Evolutionary conservation across 2,329 filamentous ascomycete species (phyloP).

Genomic region (Pseudopyricularia cyperi): DNA sequence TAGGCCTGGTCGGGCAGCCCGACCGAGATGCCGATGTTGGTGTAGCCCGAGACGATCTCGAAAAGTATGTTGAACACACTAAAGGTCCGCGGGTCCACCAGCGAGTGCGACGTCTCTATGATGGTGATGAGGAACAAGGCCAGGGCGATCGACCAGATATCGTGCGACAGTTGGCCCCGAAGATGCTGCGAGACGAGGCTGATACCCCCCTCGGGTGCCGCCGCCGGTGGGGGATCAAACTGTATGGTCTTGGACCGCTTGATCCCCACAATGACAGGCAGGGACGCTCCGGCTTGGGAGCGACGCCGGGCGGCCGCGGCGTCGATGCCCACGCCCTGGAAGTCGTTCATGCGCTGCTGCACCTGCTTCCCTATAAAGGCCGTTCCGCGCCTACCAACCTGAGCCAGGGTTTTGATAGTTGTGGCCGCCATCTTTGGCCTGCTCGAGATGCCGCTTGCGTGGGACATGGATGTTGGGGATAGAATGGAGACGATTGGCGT

Average conservation of each 20-base stretch:
- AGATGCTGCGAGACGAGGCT: conserved; percentile 31
- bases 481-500: background rate
- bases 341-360: conserved; percentile 11
- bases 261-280: conserved; percentile 3
- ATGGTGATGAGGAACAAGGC: conserved; percentile 46
- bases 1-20: conserved; percentile 31
- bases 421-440: background rate
- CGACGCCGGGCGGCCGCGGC: conserved; percentile 3
- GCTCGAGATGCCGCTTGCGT: background rate
- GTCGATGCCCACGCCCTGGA: conserved; percentile 11
- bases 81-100: conserved; percentile 34
- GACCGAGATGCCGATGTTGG: conserved; percentile 44
- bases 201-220: conserved; percentile 7
- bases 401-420: conserved; percentile 6
- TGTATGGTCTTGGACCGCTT: conserved; percentile 2
- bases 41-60: conserved; percentile 43
- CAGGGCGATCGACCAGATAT: conserved; percentile 52
- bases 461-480: conserved; percentile 3
- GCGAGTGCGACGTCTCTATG: conserved; percentile 44
- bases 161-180: conserved; percentile 51
- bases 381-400: conserved; percentile 9
- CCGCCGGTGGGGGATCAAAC: conserved; percentile 2
- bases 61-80: conserved; percentile 49
- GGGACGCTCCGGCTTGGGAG: background rate
- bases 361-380: conserved; percentile 17